Evolutionary conservation across 2,329 filamentous ascomycete species (phyloP), one percentile per base, ranked within the genome.

Genomic region (Mycosphaerella sp.): DNA sequence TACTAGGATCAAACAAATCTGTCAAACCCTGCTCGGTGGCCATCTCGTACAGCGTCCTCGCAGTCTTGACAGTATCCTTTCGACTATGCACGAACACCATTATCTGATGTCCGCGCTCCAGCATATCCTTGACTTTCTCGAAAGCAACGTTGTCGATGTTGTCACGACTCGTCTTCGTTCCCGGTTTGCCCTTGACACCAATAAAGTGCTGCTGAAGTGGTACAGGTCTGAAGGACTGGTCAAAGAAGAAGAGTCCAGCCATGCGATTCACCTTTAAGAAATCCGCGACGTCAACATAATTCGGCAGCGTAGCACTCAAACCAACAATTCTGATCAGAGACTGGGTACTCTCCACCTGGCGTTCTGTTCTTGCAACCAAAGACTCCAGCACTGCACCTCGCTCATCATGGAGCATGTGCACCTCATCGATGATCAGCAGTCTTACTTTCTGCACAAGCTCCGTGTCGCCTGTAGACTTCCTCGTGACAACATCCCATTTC

Each of bases 31-130:
- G 79, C 30, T 97, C 90, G 2, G 82, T 75, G 1, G 93, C 93
- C 74, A 93, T 89, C 61, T 96, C 85, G 55, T 87, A 83, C 21
- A 98, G 74, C 74, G 85, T 88, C 59, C 87, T 85, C 41, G 93
- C 90, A 1, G 91, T 94, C 55, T 86, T 80, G 59, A 95, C 82
- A 0, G 94, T 98, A 62, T 99, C 94, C 66, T 95, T 90, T 21
- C 93, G 80, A 1, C 91, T 96, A 68, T 98, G 94, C 9, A 98
- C 94, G 68, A 99, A 98, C 0, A 99, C 91, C 94, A 99, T 98
- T 59, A 98, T 80, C 68, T 98, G 93, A 64, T 99, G 93, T n/a
- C 87, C 90, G 52, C 78, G 75, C 65, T 89, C 82, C 2, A 98
- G 76, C 90, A 98, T 96, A 46, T 93, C 86, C 60, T 84, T 85